phyloP scores from a whole-genome alignment of 2,329 filamentous ascomycete species.

The Alternaria panax region DNA sequence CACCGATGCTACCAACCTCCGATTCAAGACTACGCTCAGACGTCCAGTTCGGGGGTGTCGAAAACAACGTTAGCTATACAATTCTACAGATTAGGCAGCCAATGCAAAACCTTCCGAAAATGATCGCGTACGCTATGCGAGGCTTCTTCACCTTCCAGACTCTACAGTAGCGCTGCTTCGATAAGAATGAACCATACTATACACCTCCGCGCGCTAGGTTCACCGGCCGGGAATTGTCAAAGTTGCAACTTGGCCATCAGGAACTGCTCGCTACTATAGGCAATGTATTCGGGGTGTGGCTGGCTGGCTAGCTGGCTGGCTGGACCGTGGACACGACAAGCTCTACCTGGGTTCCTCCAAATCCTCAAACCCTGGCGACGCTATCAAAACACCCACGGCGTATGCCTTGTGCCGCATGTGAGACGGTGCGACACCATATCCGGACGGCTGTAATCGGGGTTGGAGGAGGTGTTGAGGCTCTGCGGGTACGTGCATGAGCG shows the following conservation, averaged over 20 bases:
- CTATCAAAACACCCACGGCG: background rate
- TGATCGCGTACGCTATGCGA: background rate
- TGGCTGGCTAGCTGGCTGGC: background rate
- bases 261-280: no score
- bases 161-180: constrained; percentile 5
- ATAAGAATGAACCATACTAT: background rate
- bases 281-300: no score
- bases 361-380: background rate
- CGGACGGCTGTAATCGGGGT: background rate
- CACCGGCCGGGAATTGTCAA: background rate
- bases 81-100: background rate
- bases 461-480: constrained; percentile 1
- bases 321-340: background rate
- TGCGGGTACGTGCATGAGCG: constrained; percentile 1
- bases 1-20: constrained; percentile 5
- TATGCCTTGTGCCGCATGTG: background rate
- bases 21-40: constrained; percentile 1
- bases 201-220: background rate
- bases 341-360: background rate
- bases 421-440: background rate
- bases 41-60: background rate
- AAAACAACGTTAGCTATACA: background rate
- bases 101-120: constrained; percentile 11
- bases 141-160: background rate
- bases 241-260: no score